A percentile compares a stretch with the other conserved stretches of the same genome.
These are phyloP conservation scores for Kwoniella bestiolae DNA, from an alignment of 768 basidiomycete species.

Conservation along the genomic window DNA sequence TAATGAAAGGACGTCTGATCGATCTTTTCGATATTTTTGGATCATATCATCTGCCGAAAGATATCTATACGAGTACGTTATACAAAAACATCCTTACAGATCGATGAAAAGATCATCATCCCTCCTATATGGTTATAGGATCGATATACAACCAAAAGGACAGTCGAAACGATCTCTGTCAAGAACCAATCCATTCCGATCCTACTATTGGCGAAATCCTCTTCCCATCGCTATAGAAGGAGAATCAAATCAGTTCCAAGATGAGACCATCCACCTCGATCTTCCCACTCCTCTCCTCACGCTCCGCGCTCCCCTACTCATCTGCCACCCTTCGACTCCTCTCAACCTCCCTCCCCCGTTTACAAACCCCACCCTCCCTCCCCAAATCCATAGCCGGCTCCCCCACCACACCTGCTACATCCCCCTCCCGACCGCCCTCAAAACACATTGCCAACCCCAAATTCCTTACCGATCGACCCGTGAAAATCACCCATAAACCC, in stretches of 20 bases:
- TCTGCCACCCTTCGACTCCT: background rate
- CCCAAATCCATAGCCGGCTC: background rate
- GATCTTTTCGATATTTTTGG: background rate
- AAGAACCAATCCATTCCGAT: too few relatives aligned
- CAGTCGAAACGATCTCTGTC: too few relatives aligned
- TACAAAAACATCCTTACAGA: background rate
- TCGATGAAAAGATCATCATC: too few relatives aligned
- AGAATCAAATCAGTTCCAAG: background rate
- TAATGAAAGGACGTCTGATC: background rate
- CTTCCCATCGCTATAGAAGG: too few relatives aligned
- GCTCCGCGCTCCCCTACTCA: background rate
- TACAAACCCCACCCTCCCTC: background rate
- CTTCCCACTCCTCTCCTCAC: background rate
- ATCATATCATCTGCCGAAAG: background rate
- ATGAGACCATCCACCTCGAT: constrained; percentile 13
- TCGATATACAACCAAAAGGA: too few relatives aligned
- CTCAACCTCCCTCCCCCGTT: background rate
- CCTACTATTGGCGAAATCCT: too few relatives aligned
- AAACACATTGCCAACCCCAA: constrained; percentile 23
- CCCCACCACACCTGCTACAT: background rate
- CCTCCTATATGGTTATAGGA: too few relatives aligned
- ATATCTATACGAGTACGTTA: background rate
- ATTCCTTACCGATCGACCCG: constrained; percentile 23
- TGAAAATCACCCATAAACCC: constrained; percentile 33
- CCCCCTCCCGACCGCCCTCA: constrained; percentile 11